Conservation (phyloP, 2,329 filamentous ascomycete species). For the Ophiostoma quercus region DNA sequence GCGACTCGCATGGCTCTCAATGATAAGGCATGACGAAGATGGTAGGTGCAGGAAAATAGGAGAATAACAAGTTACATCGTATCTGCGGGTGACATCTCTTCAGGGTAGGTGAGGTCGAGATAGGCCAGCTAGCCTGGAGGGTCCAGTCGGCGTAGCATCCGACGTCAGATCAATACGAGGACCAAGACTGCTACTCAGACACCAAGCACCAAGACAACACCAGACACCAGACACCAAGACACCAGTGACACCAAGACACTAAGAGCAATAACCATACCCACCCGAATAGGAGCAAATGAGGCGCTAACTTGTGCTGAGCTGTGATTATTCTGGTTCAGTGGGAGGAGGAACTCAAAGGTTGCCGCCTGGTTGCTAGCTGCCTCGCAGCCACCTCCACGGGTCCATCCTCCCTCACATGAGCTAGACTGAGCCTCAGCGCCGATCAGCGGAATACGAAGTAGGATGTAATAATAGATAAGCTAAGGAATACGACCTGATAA, state of each 20-base stretch:
- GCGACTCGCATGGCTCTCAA: background rate
- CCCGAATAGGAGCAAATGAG: background rate
- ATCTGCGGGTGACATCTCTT: background rate
- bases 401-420: background rate
- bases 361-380: background rate
- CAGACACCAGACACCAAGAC: background rate
- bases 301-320: background rate
- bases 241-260: background rate
- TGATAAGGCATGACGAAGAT: background rate
- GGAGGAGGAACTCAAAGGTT: background rate
- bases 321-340: background rate
- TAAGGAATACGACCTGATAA: background rate
- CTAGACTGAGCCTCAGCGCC: conserved; percentile 9
- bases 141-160: background rate
- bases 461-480: conserved; percentile 5
- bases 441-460: conserved; percentile 9
- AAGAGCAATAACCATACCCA: background rate
- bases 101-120: background rate
- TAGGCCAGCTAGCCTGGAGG: background rate
- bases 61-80: conserved; percentile 4
- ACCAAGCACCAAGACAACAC: no score
- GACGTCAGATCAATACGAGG: conserved; percentile 7
- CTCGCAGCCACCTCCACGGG: background rate
- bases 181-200: background rate
- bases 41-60: background rate